Evolutionary conservation across 441 rosid species (phyloP).

Genomic region (Omphalea diandra): DNA sequence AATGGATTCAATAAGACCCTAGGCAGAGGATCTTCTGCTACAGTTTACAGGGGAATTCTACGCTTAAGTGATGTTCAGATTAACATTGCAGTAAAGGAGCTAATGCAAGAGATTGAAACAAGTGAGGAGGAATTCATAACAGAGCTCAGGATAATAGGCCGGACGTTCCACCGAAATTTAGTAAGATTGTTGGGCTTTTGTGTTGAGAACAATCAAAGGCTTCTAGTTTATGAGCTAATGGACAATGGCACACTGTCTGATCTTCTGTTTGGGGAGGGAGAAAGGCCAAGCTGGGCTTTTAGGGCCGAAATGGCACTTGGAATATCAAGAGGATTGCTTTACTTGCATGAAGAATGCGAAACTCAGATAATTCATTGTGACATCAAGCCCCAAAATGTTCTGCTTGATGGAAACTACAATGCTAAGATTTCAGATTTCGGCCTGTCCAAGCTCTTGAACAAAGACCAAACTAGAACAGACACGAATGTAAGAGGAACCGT

Average conservation of each 20-base stretch:
- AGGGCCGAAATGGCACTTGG: constrained; percentile 26
- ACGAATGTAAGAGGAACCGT: constrained; percentile 28
- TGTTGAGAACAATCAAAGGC: constrained; percentile 16
- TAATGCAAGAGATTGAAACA: constrained; percentile 22
- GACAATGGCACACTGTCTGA: constrained; percentile 20
- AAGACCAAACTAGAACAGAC: constrained; percentile 30
- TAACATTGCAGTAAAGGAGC: constrained; percentile 26
- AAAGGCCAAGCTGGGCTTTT: constrained; percentile 24
- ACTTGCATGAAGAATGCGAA: constrained; percentile 35
- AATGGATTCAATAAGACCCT: constrained; percentile 22
- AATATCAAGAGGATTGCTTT: constrained; percentile 30
- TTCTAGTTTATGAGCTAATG: constrained; percentile 33
- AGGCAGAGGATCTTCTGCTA: constrained; percentile 33
- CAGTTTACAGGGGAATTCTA: constrained; percentile 29
- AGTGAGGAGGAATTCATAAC: constrained; percentile 27
- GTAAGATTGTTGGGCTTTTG: constrained; percentile 31
- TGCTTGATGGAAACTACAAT: constrained; percentile 20
- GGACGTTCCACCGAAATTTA: constrained; percentile 27
- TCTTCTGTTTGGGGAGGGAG: constrained; percentile 24
- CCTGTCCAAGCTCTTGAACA: constrained; percentile 30
- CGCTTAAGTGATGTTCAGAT: constrained; percentile 6
- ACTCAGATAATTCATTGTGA: constrained; percentile 34
- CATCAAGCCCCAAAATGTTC: constrained; percentile 35
- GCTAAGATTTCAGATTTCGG: constrained; percentile 35
- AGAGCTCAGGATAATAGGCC: constrained; percentile 28